phyloP scores from a whole-genome alignment of 176 grass and related monocot genomes.

The Metroxylon sagu region DNA sequence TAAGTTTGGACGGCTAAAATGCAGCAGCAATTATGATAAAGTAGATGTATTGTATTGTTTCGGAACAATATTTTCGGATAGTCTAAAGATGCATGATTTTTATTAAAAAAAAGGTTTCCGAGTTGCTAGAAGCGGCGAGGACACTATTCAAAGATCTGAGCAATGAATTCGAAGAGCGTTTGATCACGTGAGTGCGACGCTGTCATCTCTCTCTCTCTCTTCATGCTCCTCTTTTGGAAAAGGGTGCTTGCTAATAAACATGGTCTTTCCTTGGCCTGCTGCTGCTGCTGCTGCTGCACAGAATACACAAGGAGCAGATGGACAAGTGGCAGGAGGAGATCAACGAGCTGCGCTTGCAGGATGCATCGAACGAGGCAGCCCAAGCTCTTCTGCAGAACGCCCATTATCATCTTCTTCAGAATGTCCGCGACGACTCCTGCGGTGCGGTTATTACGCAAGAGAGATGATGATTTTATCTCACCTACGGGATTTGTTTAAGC shows the following conservation, averaged over 20 bases:
- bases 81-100: neutral
- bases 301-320: conserved; percentile 75
- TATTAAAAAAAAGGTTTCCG: conserved; percentile 40
- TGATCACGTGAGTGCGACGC: conserved; percentile 42
- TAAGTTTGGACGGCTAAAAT: too few relatives aligned
- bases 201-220: too few relatives aligned
- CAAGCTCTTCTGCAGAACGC: conserved; percentile 55
- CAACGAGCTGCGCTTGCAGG: conserved; percentile 53
- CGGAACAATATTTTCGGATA: neutral
- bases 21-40: neutral
- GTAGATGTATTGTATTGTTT: neutral
- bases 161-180: conserved; percentile 77
- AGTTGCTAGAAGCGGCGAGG: conserved; percentile 69
- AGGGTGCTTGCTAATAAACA: neutral
- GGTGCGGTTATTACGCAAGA: too few relatives aligned
- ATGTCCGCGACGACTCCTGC: conserved; percentile 19
- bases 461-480: too few relatives aligned
- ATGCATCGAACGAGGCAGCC: conserved; percentile 56
- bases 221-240: neutral
- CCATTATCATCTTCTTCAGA: conserved; percentile 66
- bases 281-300: conserved; percentile 3
- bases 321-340: conserved; percentile 82
- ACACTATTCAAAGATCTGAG: conserved; percentile 73
- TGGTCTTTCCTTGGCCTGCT: neutral
- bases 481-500: too few relatives aligned